Evolutionary conservation across 768 basidiomycete genomes (phyloP), one percentile per base, ranked within the genome.

Genomic region (Harrya chromipes): DNA sequence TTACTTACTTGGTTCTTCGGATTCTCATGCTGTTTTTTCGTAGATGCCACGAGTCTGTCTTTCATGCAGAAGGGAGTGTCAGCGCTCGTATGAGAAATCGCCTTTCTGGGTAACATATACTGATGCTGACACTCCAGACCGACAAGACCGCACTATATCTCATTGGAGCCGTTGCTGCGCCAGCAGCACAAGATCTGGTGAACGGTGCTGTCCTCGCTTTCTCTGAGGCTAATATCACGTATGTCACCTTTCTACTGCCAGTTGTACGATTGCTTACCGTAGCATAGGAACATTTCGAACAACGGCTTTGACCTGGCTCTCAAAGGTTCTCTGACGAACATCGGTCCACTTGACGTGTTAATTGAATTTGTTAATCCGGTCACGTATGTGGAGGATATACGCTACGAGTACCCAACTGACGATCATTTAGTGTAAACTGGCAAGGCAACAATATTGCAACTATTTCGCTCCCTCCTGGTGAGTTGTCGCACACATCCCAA

Each of bases 101-200:
- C 3, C 37, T 2, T 52, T 23, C 29, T 39, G 37, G 24, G 21
- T 35, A 13, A 44, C 8, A 27, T 47, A 27, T 44, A 31, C 34
- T 53, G 36, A 61, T 34, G 19, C 23, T 21, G 17, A 19, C 8
- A 37, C 40, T 42, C 19, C 35, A 85, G 79, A 83, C 81, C 2
- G 87, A 87, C 62, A 59, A 74, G 52, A 81, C 81, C 2, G 79
- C 76, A 0, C 66, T 89, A 21, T 85, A 78, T 66, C 73, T 87
- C 43, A 82, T 87, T 35, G 83, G 84, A n/a, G 83, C 79, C 4
- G 83, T 87, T 26, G 82, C 84, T 36, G 81, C 76, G 16, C 83
- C 85, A 13, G 69, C 84, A 24, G 78, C 82, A 3, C 86, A 87
- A 64, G 70, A 74, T 55, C 74, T 89, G 14, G 85, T 88, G 21